Conservation (phyloP, 768 basidiomycete genomes). For the Suillus bovinus region DNA sequence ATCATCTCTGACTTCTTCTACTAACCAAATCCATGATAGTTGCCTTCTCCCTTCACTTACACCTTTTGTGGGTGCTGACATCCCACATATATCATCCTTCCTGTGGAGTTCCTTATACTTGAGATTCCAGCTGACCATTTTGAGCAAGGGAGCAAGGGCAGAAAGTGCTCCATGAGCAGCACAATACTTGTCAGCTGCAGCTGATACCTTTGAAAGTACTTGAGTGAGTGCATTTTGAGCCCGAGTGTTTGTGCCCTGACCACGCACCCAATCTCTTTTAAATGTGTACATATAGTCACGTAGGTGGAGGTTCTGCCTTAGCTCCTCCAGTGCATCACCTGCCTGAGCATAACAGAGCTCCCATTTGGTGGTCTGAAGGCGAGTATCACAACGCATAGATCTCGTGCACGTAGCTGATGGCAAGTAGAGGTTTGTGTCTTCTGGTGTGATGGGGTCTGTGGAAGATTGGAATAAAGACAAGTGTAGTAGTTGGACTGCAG, state of each 20-base stretch:
- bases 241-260: neutral
- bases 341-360: neutral
- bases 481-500: neutral
- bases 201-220: neutral
- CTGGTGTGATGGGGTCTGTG: neutral
- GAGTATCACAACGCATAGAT: neutral
- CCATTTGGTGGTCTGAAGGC: neutral
- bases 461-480: no score
- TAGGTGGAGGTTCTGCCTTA: neutral
- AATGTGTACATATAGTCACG: neutral
- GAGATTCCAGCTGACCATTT: neutral
- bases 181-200: neutral
- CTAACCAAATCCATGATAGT: neutral
- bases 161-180: neutral
- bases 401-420: neutral
- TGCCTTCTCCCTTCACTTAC: neutral
- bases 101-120: neutral
- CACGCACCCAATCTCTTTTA: neutral
- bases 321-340: neutral
- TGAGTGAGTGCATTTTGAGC: neutral
- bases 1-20: neutral
- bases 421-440: neutral
- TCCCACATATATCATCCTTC: neutral
- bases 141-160: neutral
- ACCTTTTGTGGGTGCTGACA: neutral